These are phyloP conservation scores for Hypholoma sublateritium DNA, from an alignment of 768 basidiomycete genomes.

Conservation along the genomic window DNA sequence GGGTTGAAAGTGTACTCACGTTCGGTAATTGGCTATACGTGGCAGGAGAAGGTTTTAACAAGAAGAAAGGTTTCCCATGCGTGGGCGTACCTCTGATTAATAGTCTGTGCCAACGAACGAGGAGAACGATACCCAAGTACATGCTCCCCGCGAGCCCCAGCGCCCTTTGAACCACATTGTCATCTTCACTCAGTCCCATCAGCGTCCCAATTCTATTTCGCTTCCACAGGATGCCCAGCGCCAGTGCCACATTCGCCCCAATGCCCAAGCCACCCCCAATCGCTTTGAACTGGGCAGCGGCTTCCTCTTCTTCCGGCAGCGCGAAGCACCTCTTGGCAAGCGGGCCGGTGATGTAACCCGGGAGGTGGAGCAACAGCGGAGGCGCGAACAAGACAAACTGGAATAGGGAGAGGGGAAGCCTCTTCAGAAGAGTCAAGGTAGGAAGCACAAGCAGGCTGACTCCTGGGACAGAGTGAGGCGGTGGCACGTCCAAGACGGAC, in stretches of 20 bases:
- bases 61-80: background rate
- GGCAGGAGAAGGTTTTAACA: background rate
- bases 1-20: constrained; percentile 19
- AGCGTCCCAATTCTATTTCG: constrained; percentile 13
- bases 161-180: constrained; percentile 8
- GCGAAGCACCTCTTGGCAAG: constrained; percentile 44
- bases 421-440: constrained; percentile 25
- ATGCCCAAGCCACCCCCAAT: constrained; percentile 53
- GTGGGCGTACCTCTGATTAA: constrained; percentile 31
- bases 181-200: constrained; percentile 9
- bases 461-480: constrained; percentile 23
- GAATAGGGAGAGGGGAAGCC: constrained; percentile 38
- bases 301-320: constrained; percentile 57
- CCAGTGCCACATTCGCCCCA: constrained; percentile 24
- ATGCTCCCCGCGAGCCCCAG: constrained; percentile 18
- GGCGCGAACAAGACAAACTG: constrained; percentile 40
- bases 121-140: constrained; percentile 31
- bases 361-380: constrained; percentile 51
- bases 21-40: constrained; percentile 31
- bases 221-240: constrained; percentile 23
- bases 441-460: constrained; percentile 29
- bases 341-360: constrained; percentile 53
- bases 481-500: constrained; percentile 8
- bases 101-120: constrained; percentile 46
- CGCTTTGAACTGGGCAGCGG: constrained; percentile 69